These are phyloP conservation scores for Tricholoma flavovirens DNA, from an alignment of 768 basidiomycete species.

Conservation along the genomic window DNA sequence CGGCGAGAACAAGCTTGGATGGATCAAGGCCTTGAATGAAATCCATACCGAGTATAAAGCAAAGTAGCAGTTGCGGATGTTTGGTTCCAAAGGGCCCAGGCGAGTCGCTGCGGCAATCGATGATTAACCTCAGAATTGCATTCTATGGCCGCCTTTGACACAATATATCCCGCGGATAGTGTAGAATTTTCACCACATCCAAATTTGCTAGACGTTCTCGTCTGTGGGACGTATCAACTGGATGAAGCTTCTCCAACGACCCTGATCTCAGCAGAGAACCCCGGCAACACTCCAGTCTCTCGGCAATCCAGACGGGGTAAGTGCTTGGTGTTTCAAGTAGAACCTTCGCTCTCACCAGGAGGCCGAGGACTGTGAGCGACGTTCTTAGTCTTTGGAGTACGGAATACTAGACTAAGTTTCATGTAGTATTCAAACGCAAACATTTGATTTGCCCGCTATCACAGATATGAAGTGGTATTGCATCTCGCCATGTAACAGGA, in stretches of 20 bases:
- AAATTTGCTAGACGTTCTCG: constrained; percentile 55
- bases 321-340: constrained; percentile 61
- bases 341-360: constrained; percentile 19
- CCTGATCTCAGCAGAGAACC: constrained; percentile 3
- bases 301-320: constrained; percentile 55
- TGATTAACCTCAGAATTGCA: no score
- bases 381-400: not conserved
- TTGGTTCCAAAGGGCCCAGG: no score
- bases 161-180: constrained; percentile 81
- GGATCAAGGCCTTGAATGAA: constrained; percentile 69
- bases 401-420: not conserved
- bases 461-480: constrained; percentile 91
- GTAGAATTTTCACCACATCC: constrained; percentile 85
- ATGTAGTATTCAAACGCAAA: constrained; percentile 54
- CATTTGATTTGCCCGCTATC: constrained; percentile 72
- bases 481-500: not conserved
- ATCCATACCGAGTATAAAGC: constrained; percentile 37
- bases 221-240: constrained; percentile 90
- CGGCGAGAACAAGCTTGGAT: constrained; percentile 57
- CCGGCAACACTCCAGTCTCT: constrained; percentile 10
- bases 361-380: constrained; percentile 29
- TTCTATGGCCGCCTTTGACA: constrained; percentile 38
- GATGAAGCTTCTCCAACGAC: constrained; percentile 27
- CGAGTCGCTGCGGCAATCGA: no score
- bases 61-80: not conserved